phyloP scores from a whole-genome alignment of 2,329 filamentous ascomycete genomes.

The Ophiostoma perfectum region DNA sequence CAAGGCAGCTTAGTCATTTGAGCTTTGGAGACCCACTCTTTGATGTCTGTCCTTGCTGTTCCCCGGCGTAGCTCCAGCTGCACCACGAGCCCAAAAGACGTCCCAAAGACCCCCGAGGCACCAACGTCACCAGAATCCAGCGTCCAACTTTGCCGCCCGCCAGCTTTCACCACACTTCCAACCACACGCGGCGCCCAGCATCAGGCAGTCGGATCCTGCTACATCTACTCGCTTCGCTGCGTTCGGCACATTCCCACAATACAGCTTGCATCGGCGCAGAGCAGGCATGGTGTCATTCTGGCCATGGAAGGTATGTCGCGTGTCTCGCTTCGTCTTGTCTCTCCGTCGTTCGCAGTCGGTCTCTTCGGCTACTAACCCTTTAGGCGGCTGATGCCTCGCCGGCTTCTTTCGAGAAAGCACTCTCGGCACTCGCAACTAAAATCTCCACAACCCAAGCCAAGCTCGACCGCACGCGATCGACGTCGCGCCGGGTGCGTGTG shows the following conservation, averaged over 20 bases:
- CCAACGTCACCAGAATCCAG: slow-evolving; percentile 3
- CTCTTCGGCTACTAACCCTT: not conserved
- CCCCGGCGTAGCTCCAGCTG: not conserved
- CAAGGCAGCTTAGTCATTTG: not conserved
- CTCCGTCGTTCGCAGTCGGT: not conserved
- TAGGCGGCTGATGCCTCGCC: slow-evolving; percentile 76
- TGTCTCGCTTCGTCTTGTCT: not conserved
- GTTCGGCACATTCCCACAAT: not conserved
- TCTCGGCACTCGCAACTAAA: slow-evolving; percentile 74
- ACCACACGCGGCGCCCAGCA: not conserved
- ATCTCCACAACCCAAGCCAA: slow-evolving; percentile 68
- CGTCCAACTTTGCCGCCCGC: not conserved
- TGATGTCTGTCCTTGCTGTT: not conserved
- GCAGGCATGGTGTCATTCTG: slow-evolving; percentile 33
- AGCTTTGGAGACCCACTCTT: not conserved
- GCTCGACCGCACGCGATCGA: slow-evolving; percentile 67
- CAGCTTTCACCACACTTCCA: not conserved
- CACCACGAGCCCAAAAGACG: not conserved
- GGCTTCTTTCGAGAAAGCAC: slow-evolving; percentile 86
- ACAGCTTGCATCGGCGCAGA: not conserved
- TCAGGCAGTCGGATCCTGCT: not conserved
- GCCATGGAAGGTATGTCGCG: slow-evolving; percentile 27
- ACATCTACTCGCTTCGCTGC: not conserved
- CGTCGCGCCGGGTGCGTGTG: slow-evolving; percentile 71
- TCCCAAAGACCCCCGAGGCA: not conserved